A percentile compares a stretch with the other conserved stretches of the same genome.
Conservation (phyloP, 306 rosid genomes). For the Quercus gilva region DNA sequence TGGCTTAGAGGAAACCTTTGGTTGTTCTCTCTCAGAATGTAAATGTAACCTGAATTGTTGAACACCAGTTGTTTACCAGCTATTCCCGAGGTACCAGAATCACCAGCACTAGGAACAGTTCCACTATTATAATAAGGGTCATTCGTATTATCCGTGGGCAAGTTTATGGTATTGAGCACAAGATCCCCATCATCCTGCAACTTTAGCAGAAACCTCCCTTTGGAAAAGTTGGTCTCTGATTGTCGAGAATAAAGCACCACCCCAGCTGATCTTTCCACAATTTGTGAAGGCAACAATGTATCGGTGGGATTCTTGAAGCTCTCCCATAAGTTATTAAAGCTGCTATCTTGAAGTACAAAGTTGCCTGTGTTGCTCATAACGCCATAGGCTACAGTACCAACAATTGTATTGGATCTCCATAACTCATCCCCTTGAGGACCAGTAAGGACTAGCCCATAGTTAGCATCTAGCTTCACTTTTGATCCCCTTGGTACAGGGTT, state of each 20-base stretch:
- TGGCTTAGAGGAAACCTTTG: not conserved
- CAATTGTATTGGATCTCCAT: slow-evolving; percentile 23
- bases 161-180: slow-evolving; percentile 15
- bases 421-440: slow-evolving; percentile 26
- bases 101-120: not conserved
- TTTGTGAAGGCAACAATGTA: slow-evolving; percentile 36
- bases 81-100: not conserved
- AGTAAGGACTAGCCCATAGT: slow-evolving; percentile 35
- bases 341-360: not conserved
- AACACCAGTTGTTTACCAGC: slow-evolving; percentile 40
- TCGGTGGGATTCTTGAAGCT: slow-evolving; percentile 19
- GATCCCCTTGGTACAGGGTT: slow-evolving; percentile 42
- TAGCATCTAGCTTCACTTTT: slow-evolving; percentile 27
- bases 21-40: slow-evolving; percentile 25
- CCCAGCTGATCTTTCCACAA: not conserved
- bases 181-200: slow-evolving; percentile 5
- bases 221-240: slow-evolving; percentile 23
- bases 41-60: slow-evolving; percentile 32
- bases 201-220: slow-evolving; percentile 20
- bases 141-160: not conserved
- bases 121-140: not conserved
- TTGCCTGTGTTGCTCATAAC: slow-evolving; percentile 28
- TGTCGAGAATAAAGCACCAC: slow-evolving; percentile 24
- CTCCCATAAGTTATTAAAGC: slow-evolving; percentile 14
- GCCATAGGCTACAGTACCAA: slow-evolving; percentile 6